Evolutionary conservation across 2,329 filamentous ascomycete species (phyloP).

Genomic region (Aureobasidium sp.): DNA sequence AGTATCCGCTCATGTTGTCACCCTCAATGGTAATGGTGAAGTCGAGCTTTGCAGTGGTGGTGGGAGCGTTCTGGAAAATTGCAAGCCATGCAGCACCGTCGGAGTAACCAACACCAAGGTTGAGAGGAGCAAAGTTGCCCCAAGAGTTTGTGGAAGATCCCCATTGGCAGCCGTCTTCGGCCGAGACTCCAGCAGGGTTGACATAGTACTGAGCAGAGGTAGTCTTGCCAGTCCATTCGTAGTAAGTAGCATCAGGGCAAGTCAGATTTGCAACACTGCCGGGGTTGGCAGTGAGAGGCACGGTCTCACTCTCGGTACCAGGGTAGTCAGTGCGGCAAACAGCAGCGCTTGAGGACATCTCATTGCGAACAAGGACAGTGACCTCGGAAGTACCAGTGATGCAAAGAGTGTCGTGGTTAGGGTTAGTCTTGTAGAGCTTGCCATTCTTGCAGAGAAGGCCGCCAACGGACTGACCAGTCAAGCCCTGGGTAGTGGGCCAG

Average conservation of each 20-base stretch:
- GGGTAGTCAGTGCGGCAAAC: constrained; percentile 97
- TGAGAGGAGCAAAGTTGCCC: constrained; percentile 83
- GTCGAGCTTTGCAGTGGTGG: constrained; percentile 60
- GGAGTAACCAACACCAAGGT: constrained; percentile 72
- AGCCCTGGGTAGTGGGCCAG: constrained; percentile 74
- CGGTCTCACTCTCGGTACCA: constrained; percentile 79
- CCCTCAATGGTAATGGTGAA: constrained; percentile 74
- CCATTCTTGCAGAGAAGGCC: constrained; percentile 75
- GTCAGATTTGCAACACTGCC: constrained; percentile 58
- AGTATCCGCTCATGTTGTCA: constrained; percentile 51
- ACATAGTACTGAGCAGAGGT: constrained; percentile 97
- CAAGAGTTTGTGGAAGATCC: constrained; percentile 48
- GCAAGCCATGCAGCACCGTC: constrained; percentile 68
- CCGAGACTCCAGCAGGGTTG: constrained; percentile 67
- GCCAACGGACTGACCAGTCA: constrained; percentile 76
- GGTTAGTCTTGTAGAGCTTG: constrained; percentile 70
- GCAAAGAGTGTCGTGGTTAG: constrained; percentile 63
- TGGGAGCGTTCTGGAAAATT: constrained; percentile 77
- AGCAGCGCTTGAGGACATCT: constrained; percentile 56
- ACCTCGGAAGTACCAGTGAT: constrained; percentile 59
- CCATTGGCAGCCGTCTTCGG: constrained; percentile 72
- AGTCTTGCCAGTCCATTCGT: constrained; percentile 62
- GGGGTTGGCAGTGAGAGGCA: constrained; percentile 60
- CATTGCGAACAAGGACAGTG: constrained; percentile 65
- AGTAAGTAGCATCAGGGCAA: constrained; percentile 73